These are phyloP conservation scores for Schoenoplectus triqueter DNA, from an alignment of 202 grass and related monocot genomes.

Conservation along the genomic window DNA sequence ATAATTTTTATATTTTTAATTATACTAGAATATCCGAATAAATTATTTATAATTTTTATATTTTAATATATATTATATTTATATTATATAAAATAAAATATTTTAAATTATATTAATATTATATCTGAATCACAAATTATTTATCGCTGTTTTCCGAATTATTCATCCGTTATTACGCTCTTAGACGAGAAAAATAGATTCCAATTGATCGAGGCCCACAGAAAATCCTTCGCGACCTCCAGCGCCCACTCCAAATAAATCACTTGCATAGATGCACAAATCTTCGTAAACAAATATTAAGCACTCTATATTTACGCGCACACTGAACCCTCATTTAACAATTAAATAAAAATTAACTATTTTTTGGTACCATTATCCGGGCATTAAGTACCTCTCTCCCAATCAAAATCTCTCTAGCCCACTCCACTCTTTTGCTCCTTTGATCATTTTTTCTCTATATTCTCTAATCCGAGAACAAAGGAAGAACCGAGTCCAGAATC, in stretches of 20 bases:
- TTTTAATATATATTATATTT: no score
- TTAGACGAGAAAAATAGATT: background rate
- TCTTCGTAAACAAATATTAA: background rate
- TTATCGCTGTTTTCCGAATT: no score
- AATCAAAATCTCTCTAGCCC: conserved; percentile 26
- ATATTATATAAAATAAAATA: no score
- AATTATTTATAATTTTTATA: no score
- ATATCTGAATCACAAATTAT: no score
- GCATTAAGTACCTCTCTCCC: background rate
- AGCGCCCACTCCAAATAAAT: conserved; percentile 24
- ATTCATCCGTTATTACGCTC: background rate
- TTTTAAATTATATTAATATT: no score
- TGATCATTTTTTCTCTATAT: background rate
- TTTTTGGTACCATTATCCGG: conserved; percentile 20
- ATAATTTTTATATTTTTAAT: no score
- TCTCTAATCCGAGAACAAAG: conserved; percentile 17
- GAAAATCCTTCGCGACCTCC: background rate
- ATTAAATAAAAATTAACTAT: conserved; percentile 23
- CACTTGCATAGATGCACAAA: background rate
- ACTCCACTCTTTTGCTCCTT: conserved; percentile 28
- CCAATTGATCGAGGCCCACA: background rate
- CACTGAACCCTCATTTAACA: background rate
- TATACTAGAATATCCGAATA: no score
- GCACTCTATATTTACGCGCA: conserved; percentile 13
- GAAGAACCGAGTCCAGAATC: background rate